Evolutionary conservation across 306 rosid genomes (phyloP), one percentile per base, ranked within the genome.

Genomic region (Trifolium subterraneum): DNA sequence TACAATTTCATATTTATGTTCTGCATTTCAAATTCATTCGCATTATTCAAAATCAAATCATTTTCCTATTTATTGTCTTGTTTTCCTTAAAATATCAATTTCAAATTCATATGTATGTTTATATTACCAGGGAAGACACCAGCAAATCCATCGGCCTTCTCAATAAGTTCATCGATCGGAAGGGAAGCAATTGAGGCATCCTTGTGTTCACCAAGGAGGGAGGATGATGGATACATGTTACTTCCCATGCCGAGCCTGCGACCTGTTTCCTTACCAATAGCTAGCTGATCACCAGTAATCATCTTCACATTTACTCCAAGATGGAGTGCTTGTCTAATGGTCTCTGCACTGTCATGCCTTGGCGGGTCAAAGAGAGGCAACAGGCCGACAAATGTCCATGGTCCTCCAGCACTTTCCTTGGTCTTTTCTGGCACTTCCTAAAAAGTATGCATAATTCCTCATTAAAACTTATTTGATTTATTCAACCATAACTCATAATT

Each of bases 181-280:
- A 87, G 75, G 33, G 86, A 33, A 65, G 96, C 81, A 44, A 86
- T 51, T 2, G 88, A 68, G 55, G 75, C 87, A 23, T 93, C 93
- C 79, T 86, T 93, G 79, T 78, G 83, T 6, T 93, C 81, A 16
- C 97, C 93, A 48, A 93, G 98, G 71, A 93, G 98, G 51, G 97
- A 85, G 73, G 98, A 90, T 64, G 98, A 93, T 52, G 98, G 98
- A 64, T 93, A 93, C 98, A 93, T 93, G 88, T 93, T 93, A 23
- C 91, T 87, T 81, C 98, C 98, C 98, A 93, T 93, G 66, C 98
- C 98, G 61, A 93, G 97, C 80, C 98, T 87, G 41, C 97, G 97
- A 38, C 88, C 98, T 0, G 98, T 90, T 78, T 93, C 98, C 67
- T 93, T 93, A 0, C 97, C 98, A 60, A 93, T 93, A 20, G 98